Evolutionary conservation across 495 filamentous ascomycete genomes (phyloP).

Genomic region (Neurospora sp.): DNA sequence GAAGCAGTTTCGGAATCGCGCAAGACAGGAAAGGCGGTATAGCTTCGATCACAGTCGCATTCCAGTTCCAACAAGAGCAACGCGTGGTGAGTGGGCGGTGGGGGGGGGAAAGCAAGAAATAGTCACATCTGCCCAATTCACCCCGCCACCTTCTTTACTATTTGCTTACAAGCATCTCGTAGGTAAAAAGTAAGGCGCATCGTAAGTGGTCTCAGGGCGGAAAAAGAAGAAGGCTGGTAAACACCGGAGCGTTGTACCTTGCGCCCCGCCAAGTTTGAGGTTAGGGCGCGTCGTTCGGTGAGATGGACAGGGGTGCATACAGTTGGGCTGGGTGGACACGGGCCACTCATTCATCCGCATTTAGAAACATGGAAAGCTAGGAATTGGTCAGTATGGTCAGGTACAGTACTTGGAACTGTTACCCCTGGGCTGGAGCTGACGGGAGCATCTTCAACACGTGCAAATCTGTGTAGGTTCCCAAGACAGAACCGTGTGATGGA

Average conservation of each 20-base stretch:
- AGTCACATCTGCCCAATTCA: neutral
- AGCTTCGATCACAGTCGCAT: neutral
- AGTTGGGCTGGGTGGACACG: neutral
- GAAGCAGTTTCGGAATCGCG: neutral
- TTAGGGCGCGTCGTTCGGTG: neutral
- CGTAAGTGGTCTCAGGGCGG: neutral
- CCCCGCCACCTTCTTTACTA: neutral
- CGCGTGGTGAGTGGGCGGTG: neutral
- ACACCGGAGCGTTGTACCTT: neutral
- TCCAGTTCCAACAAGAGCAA: neutral
- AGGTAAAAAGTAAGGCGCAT: neutral
- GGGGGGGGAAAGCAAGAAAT: neutral
- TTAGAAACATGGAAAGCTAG: neutral
- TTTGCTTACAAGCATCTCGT: neutral
- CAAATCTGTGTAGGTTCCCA: neutral
- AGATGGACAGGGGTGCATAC: neutral
- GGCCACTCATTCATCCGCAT: neutral
- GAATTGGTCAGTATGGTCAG: no score
- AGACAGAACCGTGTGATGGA: neutral
- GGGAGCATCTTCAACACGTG: no score
- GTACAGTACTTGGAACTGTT: neutral
- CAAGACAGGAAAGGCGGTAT: neutral
- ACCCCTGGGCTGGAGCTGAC: neutral
- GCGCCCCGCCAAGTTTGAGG: neutral
- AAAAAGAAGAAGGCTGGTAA: slow-evolving; percentile 1